A percentile compares a stretch with the other conserved stretches of the same genome.
Conservation (phyloP, 108 stramenopile species). For the Cyclotella kingstonii region DNA sequence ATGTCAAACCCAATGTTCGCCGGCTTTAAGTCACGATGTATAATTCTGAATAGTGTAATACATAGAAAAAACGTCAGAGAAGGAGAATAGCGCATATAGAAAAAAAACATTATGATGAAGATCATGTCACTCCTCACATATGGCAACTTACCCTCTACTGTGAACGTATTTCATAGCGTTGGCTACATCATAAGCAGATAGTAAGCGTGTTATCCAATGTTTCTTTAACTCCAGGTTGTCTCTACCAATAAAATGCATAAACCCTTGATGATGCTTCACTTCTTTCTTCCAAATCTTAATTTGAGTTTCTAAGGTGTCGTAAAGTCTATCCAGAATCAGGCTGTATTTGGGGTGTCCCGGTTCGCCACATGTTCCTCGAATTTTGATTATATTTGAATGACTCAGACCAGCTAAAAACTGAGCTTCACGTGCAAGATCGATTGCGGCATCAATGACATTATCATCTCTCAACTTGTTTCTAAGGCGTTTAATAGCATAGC, state of each 20-base stretch:
- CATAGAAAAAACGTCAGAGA: neutral
- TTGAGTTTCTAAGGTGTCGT: constrained; percentile 65
- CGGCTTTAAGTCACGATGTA: constrained; percentile 38
- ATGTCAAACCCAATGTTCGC: constrained; percentile 37
- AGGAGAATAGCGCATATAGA: too few relatives aligned
- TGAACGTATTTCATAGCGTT: constrained; percentile 68
- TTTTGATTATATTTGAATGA: constrained; percentile 40
- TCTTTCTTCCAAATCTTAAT: constrained; percentile 48
- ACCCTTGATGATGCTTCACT: constrained; percentile 25
- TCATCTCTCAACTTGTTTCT: constrained; percentile 41
- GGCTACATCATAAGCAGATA: constrained; percentile 66
- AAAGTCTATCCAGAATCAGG: constrained; percentile 69
- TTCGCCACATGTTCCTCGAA: constrained; percentile 37
- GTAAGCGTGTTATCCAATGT: constrained; percentile 49
- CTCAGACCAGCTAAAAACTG: constrained; percentile 53
- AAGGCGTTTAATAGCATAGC: constrained; percentile 78
- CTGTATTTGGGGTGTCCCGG: constrained; percentile 47
- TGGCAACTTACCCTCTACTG: constrained; percentile 10
- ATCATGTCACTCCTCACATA: too few relatives aligned
- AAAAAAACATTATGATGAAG: too few relatives aligned
- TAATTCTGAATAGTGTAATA: constrained; percentile 5
- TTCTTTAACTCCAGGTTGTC: constrained; percentile 29
- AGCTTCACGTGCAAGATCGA: constrained; percentile 78
- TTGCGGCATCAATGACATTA: constrained; percentile 51
- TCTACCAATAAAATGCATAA: constrained; percentile 30